phyloP scores from a whole-genome alignment of 2,329 filamentous ascomycete genomes.

The Coniochaeta hoffmannii region DNA sequence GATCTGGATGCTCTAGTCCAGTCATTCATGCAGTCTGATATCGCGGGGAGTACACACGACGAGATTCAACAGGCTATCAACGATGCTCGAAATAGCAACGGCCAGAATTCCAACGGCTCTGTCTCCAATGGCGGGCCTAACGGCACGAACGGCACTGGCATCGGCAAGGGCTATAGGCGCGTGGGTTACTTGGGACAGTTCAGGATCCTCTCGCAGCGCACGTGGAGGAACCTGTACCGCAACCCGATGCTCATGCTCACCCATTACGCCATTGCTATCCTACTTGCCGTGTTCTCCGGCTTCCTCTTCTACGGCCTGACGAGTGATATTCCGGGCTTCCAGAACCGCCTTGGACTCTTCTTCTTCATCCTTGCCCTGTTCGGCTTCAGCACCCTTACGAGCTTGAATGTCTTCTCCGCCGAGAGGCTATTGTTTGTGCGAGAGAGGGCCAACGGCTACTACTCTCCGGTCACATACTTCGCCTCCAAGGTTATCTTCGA shows the following conservation, averaged over 20 bases:
- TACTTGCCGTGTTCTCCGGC: conserved; percentile 88
- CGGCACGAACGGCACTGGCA: conserved; percentile 38
- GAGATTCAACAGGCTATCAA: conserved; percentile 69
- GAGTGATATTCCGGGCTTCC: conserved; percentile 94
- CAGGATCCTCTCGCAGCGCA: conserved; percentile 78
- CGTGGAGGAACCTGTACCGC: conserved; percentile 95
- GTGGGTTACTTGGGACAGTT: conserved; percentile 79
- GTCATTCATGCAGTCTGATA: conserved; percentile 69
- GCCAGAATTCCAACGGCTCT: conserved; percentile 48
- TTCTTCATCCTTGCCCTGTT: conserved; percentile 95
- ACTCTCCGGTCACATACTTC: conserved; percentile 90
- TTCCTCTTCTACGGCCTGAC: conserved; percentile 95
- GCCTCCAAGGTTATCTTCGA: conserved; percentile 96
- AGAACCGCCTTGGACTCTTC: conserved; percentile 93
- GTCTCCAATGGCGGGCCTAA: conserved; percentile 34
- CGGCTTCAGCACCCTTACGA: conserved; percentile 92
- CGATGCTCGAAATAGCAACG: conserved; percentile 60
- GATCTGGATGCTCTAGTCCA: conserved; percentile 77
- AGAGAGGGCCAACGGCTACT: conserved; percentile 95
- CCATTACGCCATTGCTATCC: conserved; percentile 93
- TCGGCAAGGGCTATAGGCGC: conserved; percentile 75
- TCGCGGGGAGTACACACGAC: conserved; percentile 64
- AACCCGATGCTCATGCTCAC: conserved; percentile 98
- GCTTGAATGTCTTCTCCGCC: conserved; percentile 84
- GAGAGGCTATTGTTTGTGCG: conserved; percentile 87